Percentiles rank a stretch among this genome's conserved stretches.
Evolutionary conservation across 2,329 filamentous ascomycete species (phyloP).

Genomic region (Septoria petroselini): DNA sequence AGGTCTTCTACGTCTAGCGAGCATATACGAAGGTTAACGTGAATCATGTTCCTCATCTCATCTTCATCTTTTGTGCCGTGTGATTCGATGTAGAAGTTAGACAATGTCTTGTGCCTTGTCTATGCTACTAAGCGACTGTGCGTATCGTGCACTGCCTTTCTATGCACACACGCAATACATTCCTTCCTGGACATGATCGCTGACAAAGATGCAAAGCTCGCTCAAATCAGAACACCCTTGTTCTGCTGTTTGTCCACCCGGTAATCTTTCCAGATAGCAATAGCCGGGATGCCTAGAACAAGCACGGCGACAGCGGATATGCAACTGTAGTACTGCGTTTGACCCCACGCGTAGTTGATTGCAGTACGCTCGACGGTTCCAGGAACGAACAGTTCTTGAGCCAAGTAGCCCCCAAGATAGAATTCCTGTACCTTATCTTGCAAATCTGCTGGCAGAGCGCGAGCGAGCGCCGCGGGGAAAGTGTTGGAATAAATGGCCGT

Average conservation of each 20-base stretch:
- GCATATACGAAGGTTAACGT: too few species aligned
- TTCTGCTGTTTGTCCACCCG: constrained; percentile 40
- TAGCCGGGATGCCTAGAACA: constrained; percentile 33
- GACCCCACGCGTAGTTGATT: constrained; percentile 48
- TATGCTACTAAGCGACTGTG: not conserved
- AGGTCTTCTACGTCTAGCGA: not conserved
- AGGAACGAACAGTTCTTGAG: constrained; percentile 38
- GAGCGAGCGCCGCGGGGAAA: constrained; percentile 19
- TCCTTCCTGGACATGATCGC: not conserved
- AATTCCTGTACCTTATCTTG: constrained; percentile 36
- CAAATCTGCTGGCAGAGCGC: constrained; percentile 18
- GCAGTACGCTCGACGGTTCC: constrained; percentile 45
- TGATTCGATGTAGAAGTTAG: too few species aligned
- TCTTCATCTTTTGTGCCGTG: too few species aligned
- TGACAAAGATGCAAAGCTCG: not conserved
- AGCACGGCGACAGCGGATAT: constrained; percentile 40
- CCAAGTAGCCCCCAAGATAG: constrained; percentile 23
- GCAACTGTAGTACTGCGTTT: constrained; percentile 46
- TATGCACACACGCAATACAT: not conserved
- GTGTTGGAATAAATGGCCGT: constrained; percentile 36
- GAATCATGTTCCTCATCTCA: too few species aligned
- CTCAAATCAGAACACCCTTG: constrained; percentile 37
- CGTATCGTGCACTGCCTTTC: not conserved
- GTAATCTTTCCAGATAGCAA: constrained; percentile 40
- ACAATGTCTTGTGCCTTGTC: not conserved